Evolutionary conservation across 176 grass and related monocot genomes (phyloP).

Genomic region (Aechmea fasciata): DNA sequence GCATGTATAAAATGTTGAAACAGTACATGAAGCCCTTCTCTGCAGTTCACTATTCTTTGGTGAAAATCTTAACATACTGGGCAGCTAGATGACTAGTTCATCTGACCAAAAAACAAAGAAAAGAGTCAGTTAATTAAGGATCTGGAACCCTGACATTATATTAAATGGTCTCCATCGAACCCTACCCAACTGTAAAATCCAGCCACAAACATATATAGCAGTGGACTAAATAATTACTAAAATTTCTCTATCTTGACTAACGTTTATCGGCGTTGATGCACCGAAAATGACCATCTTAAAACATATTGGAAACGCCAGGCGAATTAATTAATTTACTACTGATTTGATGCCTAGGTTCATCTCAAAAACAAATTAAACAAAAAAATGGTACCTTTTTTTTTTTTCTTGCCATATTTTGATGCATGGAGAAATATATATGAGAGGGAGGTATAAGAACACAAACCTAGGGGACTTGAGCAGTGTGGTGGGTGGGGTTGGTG

Average conservation of each 20-base stretch:
- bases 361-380: too few species aligned
- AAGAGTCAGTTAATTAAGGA: neutral
- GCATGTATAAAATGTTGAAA: neutral
- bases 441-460: constrained; percentile 4
- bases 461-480: constrained; percentile 27
- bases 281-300: neutral
- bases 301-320: neutral
- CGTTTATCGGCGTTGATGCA: neutral
- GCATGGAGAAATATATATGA: constrained; percentile 6
- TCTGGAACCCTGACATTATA: neutral
- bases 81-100: neutral
- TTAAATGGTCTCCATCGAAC: neutral
- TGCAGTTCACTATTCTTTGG: neutral
- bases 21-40: neutral
- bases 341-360: neutral
- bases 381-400: neutral
- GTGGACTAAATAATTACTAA: neutral
- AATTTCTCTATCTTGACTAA: neutral
- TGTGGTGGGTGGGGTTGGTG: constrained; percentile 24
- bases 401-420: neutral
- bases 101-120: neutral
- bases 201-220: neutral
- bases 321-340: neutral
- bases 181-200: neutral
- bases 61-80: neutral